These are phyloP conservation scores for Lenzites betulinus DNA, from an alignment of 768 basidiomycete species.

Conservation along the genomic window DNA sequence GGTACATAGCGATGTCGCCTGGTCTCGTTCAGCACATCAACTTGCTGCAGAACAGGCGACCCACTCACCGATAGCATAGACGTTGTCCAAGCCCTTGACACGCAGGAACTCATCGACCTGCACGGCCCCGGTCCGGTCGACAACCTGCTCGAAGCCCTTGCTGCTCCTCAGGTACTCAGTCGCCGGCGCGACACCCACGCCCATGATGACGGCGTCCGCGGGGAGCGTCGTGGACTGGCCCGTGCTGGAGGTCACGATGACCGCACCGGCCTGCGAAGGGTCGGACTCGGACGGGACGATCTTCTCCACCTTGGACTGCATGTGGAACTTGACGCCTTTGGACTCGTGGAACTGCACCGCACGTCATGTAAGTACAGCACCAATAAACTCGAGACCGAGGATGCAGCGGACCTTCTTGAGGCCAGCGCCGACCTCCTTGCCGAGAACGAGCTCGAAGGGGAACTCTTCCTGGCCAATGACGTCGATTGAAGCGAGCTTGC, in stretches of 20 bases:
- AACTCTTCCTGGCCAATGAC: slow-evolving; percentile 82
- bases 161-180: slow-evolving; percentile 78
- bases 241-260: slow-evolving; percentile 45
- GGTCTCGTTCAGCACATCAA: background rate
- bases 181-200: slow-evolving; percentile 83
- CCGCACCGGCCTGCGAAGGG: slow-evolving; percentile 25
- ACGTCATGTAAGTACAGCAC: background rate
- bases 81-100: slow-evolving; percentile 51
- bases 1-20: slow-evolving; percentile 84
- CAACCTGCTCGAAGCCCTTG: slow-evolving; percentile 47
- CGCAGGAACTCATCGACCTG: slow-evolving; percentile 74
- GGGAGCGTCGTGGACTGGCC: slow-evolving; percentile 65
- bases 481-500: slow-evolving; percentile 78
- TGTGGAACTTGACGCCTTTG: slow-evolving; percentile 85
- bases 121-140: slow-evolving; percentile 79
- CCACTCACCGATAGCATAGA: slow-evolving; percentile 67
- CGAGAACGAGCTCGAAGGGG: slow-evolving; percentile 83
- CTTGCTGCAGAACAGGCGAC: background rate
- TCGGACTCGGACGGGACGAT: slow-evolving; percentile 40
- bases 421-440: slow-evolving; percentile 75
- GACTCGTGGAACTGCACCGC: slow-evolving; percentile 67
- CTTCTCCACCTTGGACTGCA: slow-evolving; percentile 67
- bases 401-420: slow-evolving; percentile 61
- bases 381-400: background rate
- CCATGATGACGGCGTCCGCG: slow-evolving; percentile 82